Evolutionary conservation across 2,329 filamentous ascomycete species (phyloP), one percentile per base, ranked within the genome.

Genomic region (Chaetomiaceae sp.): DNA sequence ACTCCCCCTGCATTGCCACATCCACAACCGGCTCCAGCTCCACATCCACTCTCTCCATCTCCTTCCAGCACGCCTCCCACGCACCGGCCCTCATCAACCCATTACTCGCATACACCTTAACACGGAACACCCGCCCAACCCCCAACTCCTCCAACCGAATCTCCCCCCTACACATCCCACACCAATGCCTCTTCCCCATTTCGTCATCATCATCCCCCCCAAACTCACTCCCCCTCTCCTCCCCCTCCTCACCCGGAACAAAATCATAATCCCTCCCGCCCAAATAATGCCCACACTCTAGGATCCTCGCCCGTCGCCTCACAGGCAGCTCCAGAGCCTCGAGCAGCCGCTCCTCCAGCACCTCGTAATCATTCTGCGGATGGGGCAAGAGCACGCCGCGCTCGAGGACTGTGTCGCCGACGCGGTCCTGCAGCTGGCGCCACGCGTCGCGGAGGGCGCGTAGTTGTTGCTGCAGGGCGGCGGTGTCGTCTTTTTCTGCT

Each of bases 11-110:
- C 12, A 85, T 64, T 1, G 73, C 68, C 0, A 78, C 66, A 16
- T 82, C 79, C 10, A 90, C 77, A 62, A 85, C 79, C 3, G 93
- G 87, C 61, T 87, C 82, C 46, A 99, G 81, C 68, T 97, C 92
- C 1, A 95, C 88, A 63, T 99, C 93, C 0, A 97, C 89, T n/a
- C 92, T 81, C 70, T 99, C 93, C 93, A 99, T 99, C 68, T 97
- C 92, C 60, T 82, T 87, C 92, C 92, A 99, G 52, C 89, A 92
- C 2, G 91, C 91, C 4, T 82, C 81, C 93, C 93, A 99, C 0
- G 93, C 92, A 0, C 89, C 89, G 5, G 89, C 85, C 52, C 84
- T 82, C 89, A 99, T 95, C 42, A 97, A 73, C 0, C 93, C 93
- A 67, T 97, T 99, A 46, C 90, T 92, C 1, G 93, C 93, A 63